These are phyloP conservation scores for Kwoniella sp. DNA, from an alignment of 768 basidiomycete species.

Conservation along the genomic window DNA sequence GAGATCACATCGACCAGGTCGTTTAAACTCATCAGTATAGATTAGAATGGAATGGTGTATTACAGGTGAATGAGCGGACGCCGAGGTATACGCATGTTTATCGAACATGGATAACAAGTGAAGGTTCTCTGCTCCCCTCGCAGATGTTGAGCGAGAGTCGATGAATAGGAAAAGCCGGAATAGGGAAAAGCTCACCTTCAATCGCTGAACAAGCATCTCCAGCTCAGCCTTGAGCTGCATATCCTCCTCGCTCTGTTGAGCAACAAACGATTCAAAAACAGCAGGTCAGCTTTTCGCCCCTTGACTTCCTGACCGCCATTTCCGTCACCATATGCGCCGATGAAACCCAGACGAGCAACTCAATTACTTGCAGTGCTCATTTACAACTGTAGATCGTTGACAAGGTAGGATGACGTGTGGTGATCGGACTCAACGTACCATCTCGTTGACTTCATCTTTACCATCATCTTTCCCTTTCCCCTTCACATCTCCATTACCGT, in stretches of 20 bases:
- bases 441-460: constrained; percentile 30
- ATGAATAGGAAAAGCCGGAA: not conserved
- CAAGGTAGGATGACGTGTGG: not conserved
- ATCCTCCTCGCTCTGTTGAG: constrained; percentile 78
- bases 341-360: no score
- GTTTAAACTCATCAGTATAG: no score
- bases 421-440: no score
- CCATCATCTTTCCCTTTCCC: constrained; percentile 55
- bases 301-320: no score
- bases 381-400: not conserved
- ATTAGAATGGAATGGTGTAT: not conserved
- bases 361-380: no score
- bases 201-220: constrained; percentile 92
- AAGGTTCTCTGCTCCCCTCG: no score
- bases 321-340: no score
- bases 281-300: no score
- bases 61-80: no score
- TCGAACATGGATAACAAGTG: no score
- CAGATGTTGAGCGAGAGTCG: not conserved
- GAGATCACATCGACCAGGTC: not conserved
- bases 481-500: constrained; percentile 31
- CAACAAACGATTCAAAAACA: no score
- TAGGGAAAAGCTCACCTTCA: constrained; percentile 66
- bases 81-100: no score
- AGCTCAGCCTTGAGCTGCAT: constrained; percentile 87